Conservation (phyloP, 2,329 filamentous ascomycete species). For the Colletotrichum paranaense region DNA sequence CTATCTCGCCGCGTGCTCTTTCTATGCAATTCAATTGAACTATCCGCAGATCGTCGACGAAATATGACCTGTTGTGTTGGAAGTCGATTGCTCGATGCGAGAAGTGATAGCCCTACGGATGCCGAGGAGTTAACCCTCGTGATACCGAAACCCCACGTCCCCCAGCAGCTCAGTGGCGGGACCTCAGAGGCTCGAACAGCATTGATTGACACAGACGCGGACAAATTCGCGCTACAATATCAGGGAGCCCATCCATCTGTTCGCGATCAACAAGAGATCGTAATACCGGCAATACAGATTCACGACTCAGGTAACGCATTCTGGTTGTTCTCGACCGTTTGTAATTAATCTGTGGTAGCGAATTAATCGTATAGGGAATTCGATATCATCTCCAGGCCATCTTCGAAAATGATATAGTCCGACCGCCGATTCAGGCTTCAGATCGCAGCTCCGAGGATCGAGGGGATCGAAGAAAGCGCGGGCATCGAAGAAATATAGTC, state of each 20-base stretch:
- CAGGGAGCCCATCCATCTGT: background rate
- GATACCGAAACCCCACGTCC: background rate
- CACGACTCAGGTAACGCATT: background rate
- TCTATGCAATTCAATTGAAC: background rate
- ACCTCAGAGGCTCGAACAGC: too few species aligned
- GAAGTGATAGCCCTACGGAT: background rate
- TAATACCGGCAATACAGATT: background rate
- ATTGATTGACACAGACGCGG: background rate
- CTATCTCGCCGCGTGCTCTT: background rate
- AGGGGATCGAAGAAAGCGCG: constrained; percentile 3
- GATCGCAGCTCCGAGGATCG: constrained; percentile 24
- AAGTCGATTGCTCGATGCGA: background rate
- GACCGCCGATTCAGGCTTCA: constrained; percentile 31
- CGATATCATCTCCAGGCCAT: background rate
- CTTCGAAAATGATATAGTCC: background rate
- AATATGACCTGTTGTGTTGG: background rate
- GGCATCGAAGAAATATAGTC: background rate
- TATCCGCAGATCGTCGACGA: background rate
- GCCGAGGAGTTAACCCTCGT: background rate
- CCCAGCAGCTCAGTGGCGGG: background rate
- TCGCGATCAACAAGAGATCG: background rate
- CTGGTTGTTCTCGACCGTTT: background rate
- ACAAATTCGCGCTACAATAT: background rate
- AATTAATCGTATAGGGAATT: background rate
- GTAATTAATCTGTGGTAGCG: background rate